Conservation (phyloP, 495 filamentous ascomycete species). For the Thermothielavioides terrestris region DNA sequence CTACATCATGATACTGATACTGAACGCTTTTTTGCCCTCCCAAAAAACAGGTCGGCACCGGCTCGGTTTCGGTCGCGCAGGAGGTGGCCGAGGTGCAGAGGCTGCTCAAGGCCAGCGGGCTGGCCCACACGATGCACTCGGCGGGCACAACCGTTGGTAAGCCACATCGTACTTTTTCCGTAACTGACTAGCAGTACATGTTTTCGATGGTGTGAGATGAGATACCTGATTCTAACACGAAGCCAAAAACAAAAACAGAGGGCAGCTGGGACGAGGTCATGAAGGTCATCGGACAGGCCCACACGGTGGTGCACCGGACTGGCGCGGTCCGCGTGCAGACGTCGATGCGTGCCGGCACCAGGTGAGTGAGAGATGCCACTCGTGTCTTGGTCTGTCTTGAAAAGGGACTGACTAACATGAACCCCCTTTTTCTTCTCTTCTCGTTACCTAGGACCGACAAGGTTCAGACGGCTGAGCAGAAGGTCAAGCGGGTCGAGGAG, state of each 20-base stretch:
- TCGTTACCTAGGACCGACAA: constrained; percentile 36
- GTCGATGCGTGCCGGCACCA: constrained; percentile 78
- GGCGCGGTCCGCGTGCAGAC: constrained; percentile 79
- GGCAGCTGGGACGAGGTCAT: constrained; percentile 88
- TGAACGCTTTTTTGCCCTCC: too few relatives aligned
- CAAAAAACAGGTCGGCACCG: constrained; percentile 61
- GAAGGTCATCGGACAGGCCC: constrained; percentile 81
- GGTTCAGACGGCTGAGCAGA: constrained; percentile 38
- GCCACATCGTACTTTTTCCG: constrained; percentile 6
- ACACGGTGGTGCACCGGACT: constrained; percentile 70
- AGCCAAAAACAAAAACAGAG: constrained; percentile 48
- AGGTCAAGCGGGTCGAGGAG: constrained; percentile 40
- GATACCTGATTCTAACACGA: neutral
- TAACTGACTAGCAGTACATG: neutral
- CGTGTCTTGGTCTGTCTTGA: neutral
- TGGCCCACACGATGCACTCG: constrained; percentile 83
- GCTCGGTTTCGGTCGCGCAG: constrained; percentile 68
- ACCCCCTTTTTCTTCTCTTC: too few relatives aligned
- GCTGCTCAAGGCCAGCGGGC: constrained; percentile 67
- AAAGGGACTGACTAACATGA: neutral
- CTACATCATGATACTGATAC: too few relatives aligned
- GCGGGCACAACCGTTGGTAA: constrained; percentile 84
- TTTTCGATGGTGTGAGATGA: too few relatives aligned
- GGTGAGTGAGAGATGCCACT: constrained; percentile 38
- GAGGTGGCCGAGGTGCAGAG: constrained; percentile 85